Conservation (phyloP, 441 rosid species). For the Mallotus repandus region DNA sequence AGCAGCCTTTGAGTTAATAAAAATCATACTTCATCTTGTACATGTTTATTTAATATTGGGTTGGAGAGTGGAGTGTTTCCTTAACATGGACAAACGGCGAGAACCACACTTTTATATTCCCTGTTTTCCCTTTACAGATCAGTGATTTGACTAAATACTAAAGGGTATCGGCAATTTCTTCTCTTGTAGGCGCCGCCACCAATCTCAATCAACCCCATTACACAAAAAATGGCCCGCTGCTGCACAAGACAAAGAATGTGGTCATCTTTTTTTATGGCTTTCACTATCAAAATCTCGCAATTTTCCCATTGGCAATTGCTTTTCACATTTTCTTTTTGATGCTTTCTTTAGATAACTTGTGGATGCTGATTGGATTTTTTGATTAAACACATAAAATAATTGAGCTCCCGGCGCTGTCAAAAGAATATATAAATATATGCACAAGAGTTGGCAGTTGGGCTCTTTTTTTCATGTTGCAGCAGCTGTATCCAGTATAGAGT, state of each 20-base stretch:
- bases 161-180: not conserved
- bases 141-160: slow-evolving; percentile 2
- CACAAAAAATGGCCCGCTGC: not conserved
- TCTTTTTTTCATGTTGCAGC: not conserved
- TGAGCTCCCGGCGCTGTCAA: slow-evolving; percentile 4
- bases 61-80: slow-evolving; percentile 12
- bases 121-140: slow-evolving; percentile 13
- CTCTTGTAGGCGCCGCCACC: slow-evolving; percentile 7
- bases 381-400: not conserved
- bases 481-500: not conserved
- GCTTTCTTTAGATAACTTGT: not conserved
- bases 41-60: not conserved
- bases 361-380: not conserved
- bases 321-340: not conserved
- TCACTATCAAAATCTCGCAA: not conserved
- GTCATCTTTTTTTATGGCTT: not conserved
- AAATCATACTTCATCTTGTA: not conserved
- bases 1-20: slow-evolving; percentile 2
- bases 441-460: not conserved
- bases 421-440: too few relatives aligned
- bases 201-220: not conserved
- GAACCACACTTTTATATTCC: not conserved
- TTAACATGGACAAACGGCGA: slow-evolving; percentile 24
- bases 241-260: slow-evolving; percentile 10
- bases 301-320: slow-evolving; percentile 6